These are phyloP conservation scores for Backusella mclennaniae DNA, from an alignment of 192 early-diverging fungal genomes.

Conservation along the genomic window DNA sequence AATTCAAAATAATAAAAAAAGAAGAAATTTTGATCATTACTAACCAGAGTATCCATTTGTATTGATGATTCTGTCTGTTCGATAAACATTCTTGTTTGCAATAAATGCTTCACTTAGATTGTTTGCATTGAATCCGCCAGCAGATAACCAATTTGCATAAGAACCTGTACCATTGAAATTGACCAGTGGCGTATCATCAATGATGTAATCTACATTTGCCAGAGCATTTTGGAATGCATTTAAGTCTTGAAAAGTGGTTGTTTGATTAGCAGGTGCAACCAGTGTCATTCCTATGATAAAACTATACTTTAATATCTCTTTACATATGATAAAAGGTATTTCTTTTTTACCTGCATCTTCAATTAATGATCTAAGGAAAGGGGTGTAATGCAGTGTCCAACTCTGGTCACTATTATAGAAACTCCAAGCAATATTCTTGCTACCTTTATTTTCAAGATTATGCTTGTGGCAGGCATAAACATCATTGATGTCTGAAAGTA, in stretches of 20 bases:
- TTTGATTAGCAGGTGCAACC: background rate
- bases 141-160: constrained; percentile 6
- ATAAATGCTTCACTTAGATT: background rate
- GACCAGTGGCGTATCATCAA: constrained; percentile 3
- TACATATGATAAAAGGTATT: background rate
- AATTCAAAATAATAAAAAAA: background rate
- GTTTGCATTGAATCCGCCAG: constrained; percentile 3
- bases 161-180: constrained; percentile 6
- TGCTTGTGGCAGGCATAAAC: background rate
- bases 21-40: background rate
- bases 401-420: background rate
- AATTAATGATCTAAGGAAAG: background rate
- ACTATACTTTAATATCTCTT: background rate
- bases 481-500: background rate
- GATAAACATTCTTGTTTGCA: background rate
- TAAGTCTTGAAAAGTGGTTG: background rate
- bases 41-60: constrained; percentile 1
- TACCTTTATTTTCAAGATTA: background rate
- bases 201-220: background rate
- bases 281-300: background rate
- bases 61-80: background rate
- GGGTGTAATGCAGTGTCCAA: background rate
- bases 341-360: constrained; percentile 10
- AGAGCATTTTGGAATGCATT: background rate
- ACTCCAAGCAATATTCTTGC: background rate